Conservation (phyloP, 257 asterid genomes). For the Penstemon barbatus region DNA sequence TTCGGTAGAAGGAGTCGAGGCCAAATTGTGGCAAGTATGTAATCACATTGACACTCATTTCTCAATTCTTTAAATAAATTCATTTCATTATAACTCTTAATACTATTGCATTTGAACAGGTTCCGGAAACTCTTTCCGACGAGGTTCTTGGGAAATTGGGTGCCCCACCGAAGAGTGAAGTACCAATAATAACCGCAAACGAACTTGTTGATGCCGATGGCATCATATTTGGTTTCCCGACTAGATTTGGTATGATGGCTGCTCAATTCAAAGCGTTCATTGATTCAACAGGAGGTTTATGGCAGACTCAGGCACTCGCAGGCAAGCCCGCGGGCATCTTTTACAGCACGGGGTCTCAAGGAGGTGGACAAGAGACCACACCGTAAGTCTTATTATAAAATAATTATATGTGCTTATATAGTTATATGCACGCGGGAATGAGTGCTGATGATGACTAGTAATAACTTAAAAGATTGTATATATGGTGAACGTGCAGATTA, state of each 20-base stretch:
- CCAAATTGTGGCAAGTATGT: slow-evolving; percentile 67
- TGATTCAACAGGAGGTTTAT: slow-evolving; percentile 60
- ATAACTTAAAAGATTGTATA: not conserved
- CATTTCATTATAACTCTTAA: not conserved
- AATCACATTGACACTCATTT: not conserved
- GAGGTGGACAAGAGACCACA: slow-evolving; percentile 74
- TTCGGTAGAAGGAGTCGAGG: slow-evolving; percentile 70
- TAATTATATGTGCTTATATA: no score
- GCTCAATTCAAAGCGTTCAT: slow-evolving; percentile 63
- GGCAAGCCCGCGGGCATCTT: slow-evolving; percentile 70
- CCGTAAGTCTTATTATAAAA: slow-evolving; percentile 35
- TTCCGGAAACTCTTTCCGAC: slow-evolving; percentile 53
- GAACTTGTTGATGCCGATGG: slow-evolving; percentile 61
- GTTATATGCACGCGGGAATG: no score
- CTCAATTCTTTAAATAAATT: not conserved
- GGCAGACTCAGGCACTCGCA: slow-evolving; percentile 51
- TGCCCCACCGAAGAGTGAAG: slow-evolving; percentile 59
- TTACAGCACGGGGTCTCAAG: slow-evolving; percentile 64
- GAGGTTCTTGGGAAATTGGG: slow-evolving; percentile 58
- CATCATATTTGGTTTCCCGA: slow-evolving; percentile 61
- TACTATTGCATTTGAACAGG: slow-evolving; percentile 32
- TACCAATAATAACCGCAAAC: slow-evolving; percentile 43
- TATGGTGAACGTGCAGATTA: slow-evolving; percentile 41
- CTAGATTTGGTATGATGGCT: slow-evolving; percentile 74
- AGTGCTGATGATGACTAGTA: no score